These are phyloP conservation scores for Populus alba DNA, from an alignment of 345 rosid species.

Conservation along the genomic window DNA sequence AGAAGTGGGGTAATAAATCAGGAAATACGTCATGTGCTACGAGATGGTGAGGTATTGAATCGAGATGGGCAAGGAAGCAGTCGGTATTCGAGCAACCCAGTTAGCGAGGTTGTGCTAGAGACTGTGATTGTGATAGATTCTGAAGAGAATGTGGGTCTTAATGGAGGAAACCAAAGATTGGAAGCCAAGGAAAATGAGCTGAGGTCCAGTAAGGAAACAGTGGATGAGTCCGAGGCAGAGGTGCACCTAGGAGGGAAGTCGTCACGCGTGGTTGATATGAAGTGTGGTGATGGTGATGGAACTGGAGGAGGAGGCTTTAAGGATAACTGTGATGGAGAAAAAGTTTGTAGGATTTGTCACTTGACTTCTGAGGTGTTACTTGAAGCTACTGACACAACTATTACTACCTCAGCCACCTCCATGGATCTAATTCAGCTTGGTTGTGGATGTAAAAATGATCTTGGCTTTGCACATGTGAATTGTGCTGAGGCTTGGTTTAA, in stretches of 20 bases:
- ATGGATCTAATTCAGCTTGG: constrained; percentile 68
- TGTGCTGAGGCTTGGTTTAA: constrained; percentile 97
- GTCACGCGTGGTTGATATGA: constrained; percentile 46
- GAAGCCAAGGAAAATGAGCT: constrained; percentile 15
- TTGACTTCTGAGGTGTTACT: constrained; percentile 56
- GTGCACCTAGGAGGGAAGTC: constrained; percentile 35
- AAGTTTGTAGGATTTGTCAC: constrained; percentile 84
- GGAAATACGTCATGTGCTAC: constrained; percentile 4
- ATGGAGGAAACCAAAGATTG: constrained; percentile 10
- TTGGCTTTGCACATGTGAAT: constrained; percentile 68
- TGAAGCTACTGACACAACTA: constrained; percentile 21
- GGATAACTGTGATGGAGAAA: constrained; percentile 47
- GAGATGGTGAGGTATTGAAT: constrained; percentile 14
- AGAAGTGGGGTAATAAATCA: constrained; percentile 1
- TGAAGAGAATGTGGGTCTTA: constrained; percentile 25
- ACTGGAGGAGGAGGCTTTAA: constrained; percentile 17
- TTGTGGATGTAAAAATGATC: constrained; percentile 90
- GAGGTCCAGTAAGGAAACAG: constrained; percentile 23
- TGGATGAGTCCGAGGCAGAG: constrained; percentile 28
- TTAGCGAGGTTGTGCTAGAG: constrained; percentile 24
- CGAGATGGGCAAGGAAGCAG: constrained; percentile 27
- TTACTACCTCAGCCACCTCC: constrained; percentile 14
- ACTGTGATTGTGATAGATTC: constrained; percentile 27
- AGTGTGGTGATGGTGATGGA: constrained; percentile 26
- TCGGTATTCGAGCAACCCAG: constrained; percentile 13